These are phyloP conservation scores for Pholiota molesta DNA, from an alignment of 768 basidiomycete genomes.

Conservation along the genomic window DNA sequence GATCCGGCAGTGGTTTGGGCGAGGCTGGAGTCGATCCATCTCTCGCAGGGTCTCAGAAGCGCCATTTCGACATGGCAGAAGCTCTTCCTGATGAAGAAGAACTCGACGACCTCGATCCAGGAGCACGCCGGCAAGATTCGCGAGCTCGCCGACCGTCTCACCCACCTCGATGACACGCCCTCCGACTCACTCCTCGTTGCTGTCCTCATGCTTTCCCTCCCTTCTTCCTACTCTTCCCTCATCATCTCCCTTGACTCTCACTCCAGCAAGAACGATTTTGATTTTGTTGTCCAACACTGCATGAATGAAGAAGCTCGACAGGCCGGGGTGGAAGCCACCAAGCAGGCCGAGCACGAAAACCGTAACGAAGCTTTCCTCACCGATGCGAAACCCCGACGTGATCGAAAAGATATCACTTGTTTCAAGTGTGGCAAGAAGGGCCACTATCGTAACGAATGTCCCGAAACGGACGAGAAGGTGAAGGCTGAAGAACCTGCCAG, in stretches of 20 bases:
- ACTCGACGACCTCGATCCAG: not conserved
- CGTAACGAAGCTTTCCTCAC: not conserved
- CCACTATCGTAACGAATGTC: not conserved
- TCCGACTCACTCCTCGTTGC: not conserved
- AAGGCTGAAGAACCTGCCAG: not conserved
- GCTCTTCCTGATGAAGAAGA: not conserved
- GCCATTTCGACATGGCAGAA: not conserved
- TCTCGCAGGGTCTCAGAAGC: not conserved
- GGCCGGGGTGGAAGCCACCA: not conserved
- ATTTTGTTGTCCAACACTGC: not conserved
- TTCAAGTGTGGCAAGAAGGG: not conserved
- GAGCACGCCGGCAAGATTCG: not conserved
- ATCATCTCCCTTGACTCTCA: not conserved
- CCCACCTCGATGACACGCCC: not conserved
- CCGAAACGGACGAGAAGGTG: not conserved
- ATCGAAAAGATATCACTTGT: not conserved
- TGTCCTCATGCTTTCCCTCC: not conserved
- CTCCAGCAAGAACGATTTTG: not conserved
- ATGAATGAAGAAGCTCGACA: not conserved
- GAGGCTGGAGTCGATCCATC: not conserved
- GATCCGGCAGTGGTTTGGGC: not conserved
- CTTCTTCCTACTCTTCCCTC: not conserved
- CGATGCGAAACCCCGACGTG: not conserved
- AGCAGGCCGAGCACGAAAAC: not conserved
- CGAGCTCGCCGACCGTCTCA: not conserved